Base-by-base conservation (phyloP, 2,329 filamentous ascomycete species). In the Fusarium sterilihyphosum region DNA sequence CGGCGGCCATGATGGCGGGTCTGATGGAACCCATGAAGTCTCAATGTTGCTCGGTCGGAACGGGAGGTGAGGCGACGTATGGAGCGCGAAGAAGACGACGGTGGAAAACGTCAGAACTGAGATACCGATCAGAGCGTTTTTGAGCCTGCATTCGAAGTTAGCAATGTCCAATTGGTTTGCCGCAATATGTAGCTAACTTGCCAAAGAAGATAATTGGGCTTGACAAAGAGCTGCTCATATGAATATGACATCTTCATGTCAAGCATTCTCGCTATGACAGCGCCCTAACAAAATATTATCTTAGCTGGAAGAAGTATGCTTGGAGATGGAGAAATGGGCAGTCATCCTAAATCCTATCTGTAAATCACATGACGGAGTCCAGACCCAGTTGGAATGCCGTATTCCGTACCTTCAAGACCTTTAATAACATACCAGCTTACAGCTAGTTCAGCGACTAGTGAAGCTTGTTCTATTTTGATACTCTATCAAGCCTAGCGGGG, bases 141-240 rank as follows among this genome's bases (percentile, higher is more conserved):
- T 54, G 20, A 54, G 35, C 52, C 52, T 54, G 14, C 2, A 22
- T 12, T 0, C 0, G 0, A 4, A 26, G 4, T 54, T 38, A 54
- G 50, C 4, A 6, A 2, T 22, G 18, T 12, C 7, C 3, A 14
- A 16, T 1, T 3, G 24, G 1, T 5, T n/a, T 22, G 5, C 2
- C 13, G 2, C 8, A 2, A 17, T 2, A 2, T 38, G 18, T 7
- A 13, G 52, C 35, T 40, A 2, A 54, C 52, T 54, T 54, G 20
- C 52, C 52, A 54, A 2, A 4, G 4, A 2, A 29, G 52, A n/a
- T 54, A 40, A 8, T 54, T 54, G 16, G 35, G 24, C 24, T 54
- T 54, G 20, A 29, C 52, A 6, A 54, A 54, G 3, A 54, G 52
- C 20, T 38, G 52, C 20, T 54, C 18, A 11, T 54, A 54, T 3